These are phyloP conservation scores for Gossypium longicalyx DNA, from an alignment of 345 rosid species.

Conservation along the genomic window DNA sequence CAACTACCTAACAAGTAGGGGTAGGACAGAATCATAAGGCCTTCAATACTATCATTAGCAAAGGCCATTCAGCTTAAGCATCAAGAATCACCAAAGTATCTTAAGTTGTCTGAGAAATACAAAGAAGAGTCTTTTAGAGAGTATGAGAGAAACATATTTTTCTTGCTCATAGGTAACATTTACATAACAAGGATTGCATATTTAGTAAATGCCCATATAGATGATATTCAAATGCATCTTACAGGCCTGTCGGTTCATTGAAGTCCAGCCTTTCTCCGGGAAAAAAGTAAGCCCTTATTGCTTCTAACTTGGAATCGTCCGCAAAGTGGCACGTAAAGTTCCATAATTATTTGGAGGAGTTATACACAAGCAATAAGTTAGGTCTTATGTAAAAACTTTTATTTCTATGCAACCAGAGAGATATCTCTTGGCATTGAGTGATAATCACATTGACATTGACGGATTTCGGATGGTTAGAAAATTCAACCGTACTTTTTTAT, in stretches of 20 bases:
- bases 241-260: background rate
- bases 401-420: background rate
- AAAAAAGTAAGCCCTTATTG: background rate
- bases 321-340: background rate
- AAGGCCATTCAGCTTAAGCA: background rate
- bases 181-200: background rate
- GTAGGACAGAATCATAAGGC: background rate
- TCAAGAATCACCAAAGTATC: background rate
- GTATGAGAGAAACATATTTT: background rate
- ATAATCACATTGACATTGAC: background rate
- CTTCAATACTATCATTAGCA: background rate
- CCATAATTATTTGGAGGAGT: background rate
- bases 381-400: background rate
- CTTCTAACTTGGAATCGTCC: background rate
- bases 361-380: background rate
- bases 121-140: background rate
- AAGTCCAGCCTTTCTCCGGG: background rate
- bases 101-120: background rate
- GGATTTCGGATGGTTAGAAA: background rate
- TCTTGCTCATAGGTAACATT: background rate
- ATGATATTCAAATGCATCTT: background rate
- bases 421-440: background rate
- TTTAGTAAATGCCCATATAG: background rate
- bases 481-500: background rate
- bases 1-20: background rate